Evolutionary conservation across 1,284 basidiomycete genomes (phyloP), one percentile per base, ranked within the genome.

Genomic region (Malassezia japonica): DNA sequence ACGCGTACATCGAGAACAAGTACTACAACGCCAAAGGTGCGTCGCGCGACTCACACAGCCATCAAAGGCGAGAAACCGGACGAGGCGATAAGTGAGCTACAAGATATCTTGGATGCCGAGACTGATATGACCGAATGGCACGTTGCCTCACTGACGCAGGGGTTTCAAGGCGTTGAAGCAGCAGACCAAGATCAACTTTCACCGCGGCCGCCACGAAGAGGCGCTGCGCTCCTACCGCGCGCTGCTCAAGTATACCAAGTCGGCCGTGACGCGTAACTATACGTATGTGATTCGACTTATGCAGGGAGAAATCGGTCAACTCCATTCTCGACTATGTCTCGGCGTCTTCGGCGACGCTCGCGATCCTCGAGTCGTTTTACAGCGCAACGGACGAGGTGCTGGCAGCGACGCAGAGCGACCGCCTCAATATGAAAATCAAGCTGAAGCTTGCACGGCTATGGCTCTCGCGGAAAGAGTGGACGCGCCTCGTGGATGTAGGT

Each of bases 131-230:
- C 89, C 20, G 91, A 96, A 67, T 96, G 68, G 67, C 56, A 16
- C 10, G 53, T 42, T 0, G 15, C 6, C 18, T 21, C 7, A n/a
- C 20, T 33, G 2, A 24, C 23, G 6, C 43, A 60, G 90, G 89
- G 94, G 92, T 1, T 99, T 99, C 81, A 99, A 99, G 73, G 87
- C 91, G 6, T 79, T 98, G 49, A 99, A 99, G 68, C 94, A 99
- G 67, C 87, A 86, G 38, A 96, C 91, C 20, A 99, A 99, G 75
- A 79, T 96, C 49, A 82, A 92, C 52, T 98, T 87, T 73, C 80
- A 90, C 40, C 77, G 77, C 10, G 81, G 81, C 55, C 78, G 84
- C 61, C 89, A 89, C 33, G 79, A 81, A 21, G 85, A 91, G 43
- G 92, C 94, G 0, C 77, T 98, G 41, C 77, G 81, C 67, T 85